phyloP scores from a whole-genome alignment of 495 filamentous ascomycete genomes.

The Neurospora tetraspora region DNA sequence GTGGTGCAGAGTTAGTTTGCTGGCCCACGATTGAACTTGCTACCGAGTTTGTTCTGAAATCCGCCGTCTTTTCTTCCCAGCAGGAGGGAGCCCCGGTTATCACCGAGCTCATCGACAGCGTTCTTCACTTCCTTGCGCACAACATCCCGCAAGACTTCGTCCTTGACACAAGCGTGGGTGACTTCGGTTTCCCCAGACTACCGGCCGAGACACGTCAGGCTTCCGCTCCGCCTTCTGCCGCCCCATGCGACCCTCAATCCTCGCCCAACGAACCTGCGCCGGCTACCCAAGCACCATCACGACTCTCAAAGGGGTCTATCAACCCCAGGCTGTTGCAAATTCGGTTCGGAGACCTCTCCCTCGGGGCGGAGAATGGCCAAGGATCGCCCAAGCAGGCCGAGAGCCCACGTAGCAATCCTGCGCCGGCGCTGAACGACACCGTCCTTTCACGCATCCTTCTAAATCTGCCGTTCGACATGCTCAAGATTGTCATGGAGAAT shows the following conservation, averaged over 20 bases:
- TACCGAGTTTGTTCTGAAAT: conserved; percentile 26
- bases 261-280: conserved; percentile 7
- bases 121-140: conserved; percentile 34
- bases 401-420: background rate
- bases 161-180: conserved; percentile 32
- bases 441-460: conserved; percentile 52
- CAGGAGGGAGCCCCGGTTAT: conserved; percentile 5
- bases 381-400: background rate
- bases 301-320: background rate
- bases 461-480: conserved; percentile 50
- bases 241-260: background rate
- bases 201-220: conserved; percentile 3
- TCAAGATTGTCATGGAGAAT: conserved; percentile 48
- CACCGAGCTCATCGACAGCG: conserved; percentile 22
- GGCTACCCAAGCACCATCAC: conserved; percentile 32
- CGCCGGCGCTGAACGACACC: conserved; percentile 11
- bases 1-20: conserved; percentile 34
- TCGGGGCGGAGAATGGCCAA: background rate
- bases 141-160: conserved; percentile 40
- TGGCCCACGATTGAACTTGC: conserved; percentile 47
- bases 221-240: background rate
- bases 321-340: conserved; percentile 39
- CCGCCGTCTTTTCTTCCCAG: conserved; percentile 13
- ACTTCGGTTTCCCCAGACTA: conserved; percentile 28
- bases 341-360: conserved; percentile 53